Evolutionary conservation across 768 basidiomycete genomes (phyloP).

Genomic region (Mycena leptocephala): DNA sequence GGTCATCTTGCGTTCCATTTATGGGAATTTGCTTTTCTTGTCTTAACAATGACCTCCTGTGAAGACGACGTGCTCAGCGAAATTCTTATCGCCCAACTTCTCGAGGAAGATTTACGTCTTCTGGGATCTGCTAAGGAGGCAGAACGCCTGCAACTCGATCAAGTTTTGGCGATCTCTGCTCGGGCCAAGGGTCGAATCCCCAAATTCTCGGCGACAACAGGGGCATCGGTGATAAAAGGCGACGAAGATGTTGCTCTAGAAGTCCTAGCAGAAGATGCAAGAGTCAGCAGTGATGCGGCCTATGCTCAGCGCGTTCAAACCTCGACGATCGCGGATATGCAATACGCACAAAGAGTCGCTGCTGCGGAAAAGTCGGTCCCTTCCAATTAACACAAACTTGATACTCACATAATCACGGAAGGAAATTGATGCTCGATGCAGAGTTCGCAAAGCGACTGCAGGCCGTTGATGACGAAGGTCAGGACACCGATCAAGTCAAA

Average conservation of each 20-base stretch:
- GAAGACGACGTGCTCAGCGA: slow-evolving; percentile 47
- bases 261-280: slow-evolving; percentile 46
- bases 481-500: slow-evolving; percentile 43
- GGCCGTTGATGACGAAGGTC: slow-evolving; percentile 45
- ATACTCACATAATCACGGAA: slow-evolving; percentile 24
- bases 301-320: slow-evolving; percentile 52
- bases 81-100: slow-evolving; percentile 51
- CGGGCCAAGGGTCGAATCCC: slow-evolving; percentile 43
- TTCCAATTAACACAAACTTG: not conserved
- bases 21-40: not conserved
- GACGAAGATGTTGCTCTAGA: slow-evolving; percentile 50
- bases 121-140: slow-evolving; percentile 46
- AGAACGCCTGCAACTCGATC: slow-evolving; percentile 51
- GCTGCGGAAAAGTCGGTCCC: slow-evolving; percentile 46
- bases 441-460: slow-evolving; percentile 56
- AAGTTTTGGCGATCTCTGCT: slow-evolving; percentile 46
- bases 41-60: slow-evolving; percentile 4
- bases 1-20: not conserved
- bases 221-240: not conserved
- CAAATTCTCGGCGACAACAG: slow-evolving; percentile 25
- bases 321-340: slow-evolving; percentile 43
- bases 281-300: slow-evolving; percentile 47
- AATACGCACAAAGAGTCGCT: slow-evolving; percentile 55
- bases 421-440: slow-evolving; percentile 52
- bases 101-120: slow-evolving; percentile 49